Base-by-base conservation (phyloP, 106 monocot genomes). In the Dendrobium catenatum region DNA sequence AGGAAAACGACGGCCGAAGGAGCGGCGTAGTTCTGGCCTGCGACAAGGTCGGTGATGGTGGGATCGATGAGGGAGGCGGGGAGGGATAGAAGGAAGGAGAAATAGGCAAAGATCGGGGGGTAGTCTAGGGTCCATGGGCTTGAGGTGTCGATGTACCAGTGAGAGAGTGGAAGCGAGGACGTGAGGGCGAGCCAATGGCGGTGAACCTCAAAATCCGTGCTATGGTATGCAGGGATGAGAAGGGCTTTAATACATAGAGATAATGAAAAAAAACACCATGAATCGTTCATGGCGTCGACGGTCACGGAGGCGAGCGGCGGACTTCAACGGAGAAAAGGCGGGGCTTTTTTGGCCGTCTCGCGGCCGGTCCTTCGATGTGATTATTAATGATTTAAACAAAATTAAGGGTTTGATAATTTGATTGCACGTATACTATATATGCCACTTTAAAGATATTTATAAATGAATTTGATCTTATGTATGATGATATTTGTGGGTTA, bases 101-200 rank as follows among this genome's bases (percentile, higher is more conserved):
- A 93, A 86, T 85, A 81, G 83, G 95, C 98, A 83, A 99, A 99
- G 83, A 99, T 84, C 16, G 98, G 98, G 47, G 98, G 98, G 87
- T 99, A 99, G 81, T 99, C 98, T 83, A 99, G 98, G 75, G 95
- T 93, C 89, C 93, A 93, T 24, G 72, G 85, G 82, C 83, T 82
- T 51, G 91, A 91, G 73, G 81, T 42, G 84, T 95, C 93, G 77
- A 79, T 27, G 86, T 99, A 99, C 98, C 98, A 99, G 0, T 55
- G 85, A 44, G 80, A 49, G 77, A 90, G 80, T 4, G 95, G 98
- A 67, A 93, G 91, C 75, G 95, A 88, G 84, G 84, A 84, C 44
- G 98, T 95, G 29, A 99, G 88, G 48, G 93, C 89, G 27, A 95
- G 85, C 95, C 98, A 99, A 83, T 99, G 89, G 72, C 91, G 95